Evolutionary conservation across 495 filamentous ascomycete genomes (phyloP), one percentile per base, ranked within the genome.

Genomic region (Talaromyces ruber): DNA sequence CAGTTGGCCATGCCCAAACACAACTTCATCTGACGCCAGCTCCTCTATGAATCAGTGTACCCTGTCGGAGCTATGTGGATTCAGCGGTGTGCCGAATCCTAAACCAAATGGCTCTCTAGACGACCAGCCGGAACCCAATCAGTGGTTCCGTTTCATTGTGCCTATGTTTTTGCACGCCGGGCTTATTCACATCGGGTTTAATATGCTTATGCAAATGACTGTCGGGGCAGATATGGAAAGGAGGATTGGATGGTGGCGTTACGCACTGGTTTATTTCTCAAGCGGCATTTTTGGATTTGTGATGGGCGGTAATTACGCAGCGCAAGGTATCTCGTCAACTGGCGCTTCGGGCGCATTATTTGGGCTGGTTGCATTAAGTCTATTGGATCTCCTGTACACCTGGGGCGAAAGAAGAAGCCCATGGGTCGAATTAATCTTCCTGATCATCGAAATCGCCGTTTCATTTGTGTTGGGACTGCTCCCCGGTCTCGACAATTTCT

Each of bases 261-360:
- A 93, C 72, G 82, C 85, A 47, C 72, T 98, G 45, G 91, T 96
- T 56, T 98, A 98, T 72, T 80, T 98, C 63, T 84, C 85, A 65
- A 84, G 89, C 58, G 94, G 94, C 21, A 98, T 98, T 64, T 98
- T 97, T 69, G 94, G 94, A 16, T 97, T 97, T 70, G 90, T 97
- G 3, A 81, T 98, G 62, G 94, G 94, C 64, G 94, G 93, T 18
- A 98, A 97, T 72, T 97, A 89, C 66, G 92, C 93, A 11, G 85
- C 87, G 6, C 81, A 84, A 25, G 87, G 86, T 16, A 86, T 94
- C 64, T 82, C 91, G 0, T 94, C 91, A 21, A 91, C 86, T 2
- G 94, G 94, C 24, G 92, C 91, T 45, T 98, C 94, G 0, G 94
- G 94, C 47, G 82, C 84, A 3, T 79, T 98, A 14, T 98, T 97